Conservation (phyloP, 345 rosid species). For the Microthlaspi erraticum region DNA sequence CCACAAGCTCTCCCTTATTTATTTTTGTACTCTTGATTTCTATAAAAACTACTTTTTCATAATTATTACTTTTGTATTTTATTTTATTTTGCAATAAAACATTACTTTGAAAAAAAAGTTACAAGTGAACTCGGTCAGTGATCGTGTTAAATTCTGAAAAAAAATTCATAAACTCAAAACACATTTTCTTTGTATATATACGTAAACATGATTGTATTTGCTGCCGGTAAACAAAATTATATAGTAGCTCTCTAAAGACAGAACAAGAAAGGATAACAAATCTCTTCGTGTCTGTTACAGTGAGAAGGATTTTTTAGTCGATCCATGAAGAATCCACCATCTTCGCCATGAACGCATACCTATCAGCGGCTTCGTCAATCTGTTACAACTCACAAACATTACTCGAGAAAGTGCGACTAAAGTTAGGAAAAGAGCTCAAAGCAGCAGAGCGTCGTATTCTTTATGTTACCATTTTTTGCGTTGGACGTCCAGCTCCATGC, state of each 20-base stretch:
- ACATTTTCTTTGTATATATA: neutral
- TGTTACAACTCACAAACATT: constrained; percentile 42
- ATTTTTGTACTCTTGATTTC: constrained; percentile 1
- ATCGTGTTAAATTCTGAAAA: neutral
- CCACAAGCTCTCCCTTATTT: neutral
- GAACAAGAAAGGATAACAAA: neutral
- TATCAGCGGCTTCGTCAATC: constrained; percentile 90
- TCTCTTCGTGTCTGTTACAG: neutral
- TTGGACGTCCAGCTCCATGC: constrained; percentile 94
- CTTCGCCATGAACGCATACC: constrained; percentile 85
- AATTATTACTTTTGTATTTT: constrained; percentile 1
- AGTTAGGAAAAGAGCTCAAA: neutral
- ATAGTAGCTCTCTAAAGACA: constrained; percentile 18
- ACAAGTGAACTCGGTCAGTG: constrained; percentile 7
- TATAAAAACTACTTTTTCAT: neutral
- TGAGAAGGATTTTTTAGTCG: no score
- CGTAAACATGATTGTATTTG: neutral
- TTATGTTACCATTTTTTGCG: constrained; percentile 65
- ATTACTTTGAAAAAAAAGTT: neutral
- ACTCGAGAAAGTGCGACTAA: neutral
- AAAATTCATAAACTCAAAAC: neutral
- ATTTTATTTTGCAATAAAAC: neutral
- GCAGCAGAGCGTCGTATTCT: neutral
- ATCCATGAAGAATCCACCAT: constrained; percentile 74
- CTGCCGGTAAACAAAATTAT: neutral